Evolutionary conservation across 331 rosid species (phyloP), one percentile per base, ranked within the genome.

Genomic region (Malus hybrid): DNA sequence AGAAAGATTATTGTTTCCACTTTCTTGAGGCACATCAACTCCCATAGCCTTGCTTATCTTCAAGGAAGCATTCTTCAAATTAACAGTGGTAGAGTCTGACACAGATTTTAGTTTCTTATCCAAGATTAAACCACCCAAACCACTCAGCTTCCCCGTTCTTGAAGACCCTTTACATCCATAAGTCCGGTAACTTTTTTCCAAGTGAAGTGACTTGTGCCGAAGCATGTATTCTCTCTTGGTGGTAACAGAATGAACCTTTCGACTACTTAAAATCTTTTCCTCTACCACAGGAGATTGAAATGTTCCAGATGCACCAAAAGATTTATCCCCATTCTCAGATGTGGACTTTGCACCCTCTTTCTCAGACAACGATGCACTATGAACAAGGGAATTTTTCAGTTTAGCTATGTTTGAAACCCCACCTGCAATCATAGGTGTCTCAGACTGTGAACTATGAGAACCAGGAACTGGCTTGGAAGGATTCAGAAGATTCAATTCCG

Each of bases 111-210:
- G 80, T 74, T 89, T 94, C 82, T 84, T 88, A 79, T 94, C 99
- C 81, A 88, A 77, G 75, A 87, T 81, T 78, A 94, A 86, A 77
- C 94, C 80, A 78, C 89, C 86, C 76, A 88, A 78, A 73, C 89
- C 88, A 78, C 90, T 82, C 76, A 85, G 76, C 86, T 86, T 91
- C 61, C 87, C 96, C 74, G 88, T 85, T 84, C 93, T 86, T 62
- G 89, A 88, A 74, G 91, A 86, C 22, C 95, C 96, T 77, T 93
- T 93, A 36, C 86, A 79, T 67, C 97, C 97, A 65, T 88, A 86
- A 14, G 93, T 86, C 57, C 88, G 91, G 65, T 79, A 81, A 78
- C 81, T 72, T 80, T 93, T 93, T 72, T 90, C 97, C 86, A 86
- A 73, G 46, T 88, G 96, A 69, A 86, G 86, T 50, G 97, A 81